Percentiles rank a stretch among this genome's conserved stretches.
Evolutionary conservation across 805 yeast species (phyloP).

Genomic region (Metschnikowia orientalis): DNA sequence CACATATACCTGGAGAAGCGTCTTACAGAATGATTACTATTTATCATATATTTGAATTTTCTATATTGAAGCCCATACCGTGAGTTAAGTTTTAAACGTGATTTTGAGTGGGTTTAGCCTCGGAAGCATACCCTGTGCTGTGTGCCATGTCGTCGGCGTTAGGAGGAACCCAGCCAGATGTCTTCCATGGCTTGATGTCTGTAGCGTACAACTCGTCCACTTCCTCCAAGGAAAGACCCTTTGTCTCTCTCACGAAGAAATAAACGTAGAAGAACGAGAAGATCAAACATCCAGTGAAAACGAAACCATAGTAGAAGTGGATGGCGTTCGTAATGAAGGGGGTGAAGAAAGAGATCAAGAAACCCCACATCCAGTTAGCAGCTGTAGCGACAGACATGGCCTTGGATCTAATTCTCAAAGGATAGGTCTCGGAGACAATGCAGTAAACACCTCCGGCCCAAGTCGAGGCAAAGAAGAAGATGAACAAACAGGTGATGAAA

Average conservation of each 20-base stretch:
- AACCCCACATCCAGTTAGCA: constrained; percentile 62
- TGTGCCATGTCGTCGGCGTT: constrained; percentile 31
- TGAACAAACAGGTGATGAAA: constrained; percentile 58
- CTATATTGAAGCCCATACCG: too few species aligned
- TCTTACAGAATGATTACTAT: too few species aligned
- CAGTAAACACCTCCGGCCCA: constrained; percentile 73
- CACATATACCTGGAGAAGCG: background rate
- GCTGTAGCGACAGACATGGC: constrained; percentile 63
- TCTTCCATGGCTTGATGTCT: constrained; percentile 35
- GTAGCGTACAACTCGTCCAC: constrained; percentile 64
- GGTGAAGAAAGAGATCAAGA: constrained; percentile 59
- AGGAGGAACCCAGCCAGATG: constrained; percentile 52
- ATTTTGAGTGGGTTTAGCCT: constrained; percentile 24
- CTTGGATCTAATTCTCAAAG: constrained; percentile 58
- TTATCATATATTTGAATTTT: too few species aligned
- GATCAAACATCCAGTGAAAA: constrained; percentile 60
- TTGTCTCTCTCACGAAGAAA: constrained; percentile 73
- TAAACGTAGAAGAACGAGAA: constrained; percentile 64
- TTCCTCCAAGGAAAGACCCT: constrained; percentile 78
- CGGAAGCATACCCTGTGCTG: constrained; percentile 35
- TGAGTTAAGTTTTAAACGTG: constrained; percentile 7
- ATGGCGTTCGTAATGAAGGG: constrained; percentile 61
- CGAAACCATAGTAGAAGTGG: constrained; percentile 65
- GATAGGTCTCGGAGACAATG: constrained; percentile 64
- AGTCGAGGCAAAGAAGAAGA: constrained; percentile 66